These are phyloP conservation scores for Pleurotus djamor DNA, from an alignment of 768 basidiomycete species.

Conservation along the genomic window DNA sequence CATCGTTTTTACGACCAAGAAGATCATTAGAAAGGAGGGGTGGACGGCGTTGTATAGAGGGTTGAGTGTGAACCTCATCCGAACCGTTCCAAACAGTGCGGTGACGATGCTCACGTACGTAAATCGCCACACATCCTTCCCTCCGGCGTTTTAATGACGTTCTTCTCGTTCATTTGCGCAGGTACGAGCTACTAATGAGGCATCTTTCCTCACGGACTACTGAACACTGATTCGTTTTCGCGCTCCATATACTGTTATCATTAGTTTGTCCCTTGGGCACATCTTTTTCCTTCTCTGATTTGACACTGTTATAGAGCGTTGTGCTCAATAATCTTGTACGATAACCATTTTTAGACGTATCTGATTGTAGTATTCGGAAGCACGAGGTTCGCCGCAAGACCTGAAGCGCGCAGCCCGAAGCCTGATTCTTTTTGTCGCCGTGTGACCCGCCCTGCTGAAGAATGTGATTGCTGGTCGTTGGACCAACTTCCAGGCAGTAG, in stretches of 20 bases:
- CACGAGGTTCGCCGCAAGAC: background rate
- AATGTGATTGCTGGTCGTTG: no score
- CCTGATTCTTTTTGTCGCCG: no score
- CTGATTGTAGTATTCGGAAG: background rate
- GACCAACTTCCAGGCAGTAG: no score
- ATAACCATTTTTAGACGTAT: slow-evolving; percentile 2
- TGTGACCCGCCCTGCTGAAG: no score
- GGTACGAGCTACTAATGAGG: slow-evolving; percentile 56
- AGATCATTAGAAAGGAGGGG: slow-evolving; percentile 79
- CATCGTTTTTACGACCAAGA: slow-evolving; percentile 69
- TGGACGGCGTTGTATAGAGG: slow-evolving; percentile 92
- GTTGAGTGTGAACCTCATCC: slow-evolving; percentile 87
- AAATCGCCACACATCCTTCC: background rate
- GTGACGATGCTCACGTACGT: slow-evolving; percentile 92
- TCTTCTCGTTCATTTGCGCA: slow-evolving; percentile 15
- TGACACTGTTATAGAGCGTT: background rate
- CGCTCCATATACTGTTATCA: background rate
- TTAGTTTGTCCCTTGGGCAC: background rate
- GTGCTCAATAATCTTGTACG: slow-evolving; percentile 6
- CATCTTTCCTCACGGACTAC: slow-evolving; percentile 37
- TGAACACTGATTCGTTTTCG: slow-evolving; percentile 11
- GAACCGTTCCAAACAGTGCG: slow-evolving; percentile 95
- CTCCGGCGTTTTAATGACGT: background rate
- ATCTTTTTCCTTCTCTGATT: background rate
- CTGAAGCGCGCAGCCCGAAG: no score